These are phyloP conservation scores for Pichia sp. DNA, from an alignment of 1,139 yeast species.

Conservation along the genomic window DNA sequence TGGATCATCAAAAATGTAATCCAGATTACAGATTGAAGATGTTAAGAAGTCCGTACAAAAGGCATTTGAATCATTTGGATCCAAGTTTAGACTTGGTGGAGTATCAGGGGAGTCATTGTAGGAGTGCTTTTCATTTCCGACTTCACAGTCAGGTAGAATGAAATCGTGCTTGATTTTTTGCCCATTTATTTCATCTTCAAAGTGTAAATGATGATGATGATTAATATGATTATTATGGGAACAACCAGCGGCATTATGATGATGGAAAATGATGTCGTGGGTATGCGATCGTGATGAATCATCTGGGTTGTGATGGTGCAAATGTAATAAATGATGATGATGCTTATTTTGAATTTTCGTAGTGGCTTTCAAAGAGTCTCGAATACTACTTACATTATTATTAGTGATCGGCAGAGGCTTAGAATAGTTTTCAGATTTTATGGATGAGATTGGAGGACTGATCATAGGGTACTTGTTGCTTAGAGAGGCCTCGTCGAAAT, in stretches of 20 bases:
- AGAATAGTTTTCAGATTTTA: neutral
- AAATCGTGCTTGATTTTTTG: conserved; percentile 26
- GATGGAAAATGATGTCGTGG: conserved; percentile 21
- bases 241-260: conserved; percentile 15
- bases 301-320: conserved; percentile 16
- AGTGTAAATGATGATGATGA: conserved; percentile 30
- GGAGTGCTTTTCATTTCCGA: neutral
- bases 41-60: conserved; percentile 15
- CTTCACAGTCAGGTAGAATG: conserved; percentile 23
- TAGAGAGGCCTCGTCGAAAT: neutral
- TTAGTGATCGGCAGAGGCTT: neutral
- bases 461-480: conserved; percentile 3
- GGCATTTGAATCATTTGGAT: neutral
- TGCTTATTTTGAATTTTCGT: conserved; percentile 8
- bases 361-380: conserved; percentile 10
- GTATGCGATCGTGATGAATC: conserved; percentile 15
- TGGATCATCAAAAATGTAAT: neutral
- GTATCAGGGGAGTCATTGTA: neutral
- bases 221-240: conserved; percentile 6
- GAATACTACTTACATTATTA: conserved; percentile 10
- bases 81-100: neutral
- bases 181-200: conserved; percentile 27
- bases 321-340: conserved; percentile 21
- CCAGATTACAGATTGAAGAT: conserved; percentile 14
- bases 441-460: conserved; percentile 5